Evolutionary conservation across 2,329 filamentous ascomycete genomes (phyloP).

Genomic region (Neoascochyta sp.): DNA sequence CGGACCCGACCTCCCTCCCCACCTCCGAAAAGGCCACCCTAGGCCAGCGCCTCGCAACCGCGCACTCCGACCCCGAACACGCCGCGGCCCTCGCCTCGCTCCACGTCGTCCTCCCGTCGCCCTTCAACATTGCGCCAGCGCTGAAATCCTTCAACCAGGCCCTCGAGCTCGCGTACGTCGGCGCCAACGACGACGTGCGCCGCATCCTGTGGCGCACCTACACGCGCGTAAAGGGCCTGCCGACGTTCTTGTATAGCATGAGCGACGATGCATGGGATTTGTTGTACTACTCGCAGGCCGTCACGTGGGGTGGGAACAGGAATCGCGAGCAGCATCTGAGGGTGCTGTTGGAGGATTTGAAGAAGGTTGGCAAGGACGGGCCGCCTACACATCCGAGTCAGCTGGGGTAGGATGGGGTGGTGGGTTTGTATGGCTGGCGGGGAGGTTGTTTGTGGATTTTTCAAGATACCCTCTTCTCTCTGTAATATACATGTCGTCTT

Average conservation of each 20-base stretch:
- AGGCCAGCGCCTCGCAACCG: constrained; percentile 22
- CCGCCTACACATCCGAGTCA: constrained; percentile 34
- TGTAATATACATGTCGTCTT: too few species aligned
- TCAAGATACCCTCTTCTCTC: too few species aligned
- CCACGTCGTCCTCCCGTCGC: constrained; percentile 25
- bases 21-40: constrained; percentile 21
- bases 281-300: constrained; percentile 38
- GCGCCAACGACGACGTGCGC: constrained; percentile 35
- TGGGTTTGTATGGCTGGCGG: not conserved
- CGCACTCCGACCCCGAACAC: constrained; percentile 29
- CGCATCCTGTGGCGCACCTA: constrained; percentile 38
- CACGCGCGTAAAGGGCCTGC: constrained; percentile 28
- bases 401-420: constrained; percentile 5
- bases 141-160: constrained; percentile 36
- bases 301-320: constrained; percentile 34
- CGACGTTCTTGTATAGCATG: constrained; percentile 31
- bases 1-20: constrained; percentile 28
- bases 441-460: not conserved
- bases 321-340: constrained; percentile 30
- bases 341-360: constrained; percentile 27
- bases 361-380: constrained; percentile 29
- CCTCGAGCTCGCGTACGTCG: constrained; percentile 34
- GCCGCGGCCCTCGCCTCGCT: constrained; percentile 23
- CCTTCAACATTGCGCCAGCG: constrained; percentile 31
- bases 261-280: constrained; percentile 39